Evolutionary conservation across 192 early-diverging fungal species (phyloP), one percentile per base, ranked within the genome.

Genomic region (Oehlia diaphana): DNA sequence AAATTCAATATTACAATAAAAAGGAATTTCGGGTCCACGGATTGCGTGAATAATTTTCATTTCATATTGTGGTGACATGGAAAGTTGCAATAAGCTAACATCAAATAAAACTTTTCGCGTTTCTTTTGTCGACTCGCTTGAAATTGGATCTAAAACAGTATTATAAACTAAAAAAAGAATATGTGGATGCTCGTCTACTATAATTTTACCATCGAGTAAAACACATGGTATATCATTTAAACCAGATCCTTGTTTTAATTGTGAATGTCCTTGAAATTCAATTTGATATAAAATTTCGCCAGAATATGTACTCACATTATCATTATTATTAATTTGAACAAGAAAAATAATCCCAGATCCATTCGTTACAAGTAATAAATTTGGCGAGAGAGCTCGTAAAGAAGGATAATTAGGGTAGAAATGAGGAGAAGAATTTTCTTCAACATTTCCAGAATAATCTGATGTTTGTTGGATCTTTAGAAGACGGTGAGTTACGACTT

Each of bases 21-120:
- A 83, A 9, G 89, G 89, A n/a, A 89, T 84, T 19, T 89, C 85
- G 2, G 81, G 73, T 3, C 89, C 89, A 37, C 84, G 83, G 33
- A 88, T 82, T 13, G 82, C 82, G 42, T 89, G 84, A 13, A 87
- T 42, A 0, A 77, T 75, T 58, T 68, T 37, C 4, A 26, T 74
- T 0, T 16, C 39, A 61, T 68, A 74, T 23, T 49, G 47, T 2
- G n/a, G 16, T 1, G 42, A 28, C 33, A 77, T 16, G 23, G 74
- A 71, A 13, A 83, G 33, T 26, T 58, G 53, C 12, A 79, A 7
- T 13, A 78, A 71, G 26, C 31, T 23, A 66, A 82, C 23, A 37
- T 82, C 78, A 65, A 82, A 82, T n/a, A 82, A 73, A 21, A 65
- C 79, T 47, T 68, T 58, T 6, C 26, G 39, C 39, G 16, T 71